Evolutionary conservation across 176 grass and related monocot species (phyloP), one percentile per base, ranked within the genome.

Genomic region (Puccinellia tenuiflora): DNA sequence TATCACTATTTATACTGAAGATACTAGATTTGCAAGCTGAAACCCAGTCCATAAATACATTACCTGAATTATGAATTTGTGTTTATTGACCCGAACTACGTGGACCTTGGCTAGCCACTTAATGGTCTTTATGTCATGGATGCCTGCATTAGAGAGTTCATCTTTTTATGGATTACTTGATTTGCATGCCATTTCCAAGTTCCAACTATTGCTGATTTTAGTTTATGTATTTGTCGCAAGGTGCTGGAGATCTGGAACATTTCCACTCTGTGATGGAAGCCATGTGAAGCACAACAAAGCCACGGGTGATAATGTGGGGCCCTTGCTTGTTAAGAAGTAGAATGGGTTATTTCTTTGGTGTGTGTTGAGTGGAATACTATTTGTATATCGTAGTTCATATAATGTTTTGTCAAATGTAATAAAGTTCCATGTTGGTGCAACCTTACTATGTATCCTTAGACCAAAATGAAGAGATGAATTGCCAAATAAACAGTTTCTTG

Each of bases 211-310:
- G 34, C 18, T 72, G 73, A 65, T 15, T 17, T 63, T 39, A 28
- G 48, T 60, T 79, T 6, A 10, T 83, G 48, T 83, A 4, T 73
- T 85, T 31, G 29, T 35, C 25, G 37, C 48, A 87, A 97, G 96
- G 56, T 98, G 93, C 76, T 98, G 93, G 96, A 98, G 93, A 76
- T 98, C 93, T 31, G 92, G 89, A 25, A 95, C 96, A 78, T 98
- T 98, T 69, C 93, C 96, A 33, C 89, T 98, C 31, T 98, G 96
- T 25, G 96, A 98, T 48, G 96, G 96, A 79, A 35, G 85, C 73
- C 96, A 98, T 84, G 89, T 85, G 80, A 95, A 93, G 93, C 96
- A 98, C 93, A 98, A 98, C 83, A 95, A 98, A 82, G 90, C 87
- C 28, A 98, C 92, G 24, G 92, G 96, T 14, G 96, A 98, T 84